Conservation (phyloP, 2,329 filamentous ascomycete genomes). For the Chaetomiaceae sp. region DNA sequence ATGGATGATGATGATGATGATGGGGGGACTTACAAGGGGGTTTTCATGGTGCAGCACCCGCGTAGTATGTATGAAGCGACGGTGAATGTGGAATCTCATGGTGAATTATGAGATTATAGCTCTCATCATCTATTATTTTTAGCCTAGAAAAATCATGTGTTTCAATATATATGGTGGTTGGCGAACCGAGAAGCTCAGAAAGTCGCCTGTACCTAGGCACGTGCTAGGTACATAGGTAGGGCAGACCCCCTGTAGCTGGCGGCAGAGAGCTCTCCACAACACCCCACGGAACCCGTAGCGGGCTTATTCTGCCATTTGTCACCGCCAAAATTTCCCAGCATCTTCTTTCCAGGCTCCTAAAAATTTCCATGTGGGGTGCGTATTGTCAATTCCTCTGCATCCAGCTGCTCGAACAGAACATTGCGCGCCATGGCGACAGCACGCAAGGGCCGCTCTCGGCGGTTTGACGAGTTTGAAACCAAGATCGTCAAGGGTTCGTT, state of each 20-base stretch:
- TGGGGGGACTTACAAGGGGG: slow-evolving; percentile 66
- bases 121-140: background rate
- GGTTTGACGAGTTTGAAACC: slow-evolving; percentile 60
- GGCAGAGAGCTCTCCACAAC: slow-evolving; percentile 8
- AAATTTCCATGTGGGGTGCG: slow-evolving; percentile 27
- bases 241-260: slow-evolving; percentile 5
- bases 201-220: too few relatives aligned
- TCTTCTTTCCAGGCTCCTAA: slow-evolving; percentile 19
- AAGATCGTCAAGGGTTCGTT: slow-evolving; percentile 55
- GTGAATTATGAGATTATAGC: background rate
- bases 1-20: too few relatives aligned
- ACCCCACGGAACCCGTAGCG: slow-evolving; percentile 1
- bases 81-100: slow-evolving; percentile 29
- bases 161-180: too few relatives aligned
- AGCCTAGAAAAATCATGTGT: too few relatives aligned
- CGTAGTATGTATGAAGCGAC: slow-evolving; percentile 29
- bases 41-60: slow-evolving; percentile 71
- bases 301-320: slow-evolving; percentile 37
- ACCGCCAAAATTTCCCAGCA: slow-evolving; percentile 51
- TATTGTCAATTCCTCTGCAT: slow-evolving; percentile 13
- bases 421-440: slow-evolving; percentile 25
- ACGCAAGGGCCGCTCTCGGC: slow-evolving; percentile 46
- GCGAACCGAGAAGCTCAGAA: too few relatives aligned
- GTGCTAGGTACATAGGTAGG: too few relatives aligned
- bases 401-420: background rate